Base-by-base conservation (phyloP, 2,329 filamentous ascomycete genomes). In the Scopulariopsis brevicaulis region DNA sequence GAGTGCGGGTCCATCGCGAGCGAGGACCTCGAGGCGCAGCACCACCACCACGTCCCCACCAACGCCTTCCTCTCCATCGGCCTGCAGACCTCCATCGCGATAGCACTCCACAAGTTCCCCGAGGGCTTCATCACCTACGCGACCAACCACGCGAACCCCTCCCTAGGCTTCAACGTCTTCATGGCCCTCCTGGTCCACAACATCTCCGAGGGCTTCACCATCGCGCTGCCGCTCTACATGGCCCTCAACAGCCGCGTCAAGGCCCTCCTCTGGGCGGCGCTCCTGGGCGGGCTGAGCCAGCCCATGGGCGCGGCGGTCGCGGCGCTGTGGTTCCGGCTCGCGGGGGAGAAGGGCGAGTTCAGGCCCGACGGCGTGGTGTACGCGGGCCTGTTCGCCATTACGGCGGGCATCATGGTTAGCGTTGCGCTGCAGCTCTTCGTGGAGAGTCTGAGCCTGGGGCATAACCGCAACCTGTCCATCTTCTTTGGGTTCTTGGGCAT, bases 161-260 rank as follows among this genome's bases (percentile, higher is more conserved):
- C 81, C 0, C 82, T 99, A 0, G 94, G 94, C 22, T 84, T 96
- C 71, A 88, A 89, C 56, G 90, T 99, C 58, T 99, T 99, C 73
- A 82, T 97, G 70, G 93, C 94, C 0, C 81, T 99, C 8, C 96
- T 96, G 68, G 93, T 99, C 60, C 94, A 99, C 78, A 99, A 97
- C 73, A 96, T 99, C 66, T 92, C 90, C 32, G 94, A 99, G 74
- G 94, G 94, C 1, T 97, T 97, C 68, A 90, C 92, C 61, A 87
- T 99, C 80, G 90, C 91, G 0, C 75, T 99, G 0, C 94, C 94
- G 0, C 78, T 99, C 0, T 99, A 96, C 71, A 88, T 99, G 66
- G 94, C 94, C 1, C 82, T 96, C 35, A 82, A 86, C 61, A 93
- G 85, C 59, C 86, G 91, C 53, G 75, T 83, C 67, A 87, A 85